A percentile compares a stretch with the other conserved stretches of the same genome.
These are phyloP conservation scores for Oryza longistaminata DNA, from an alignment of 176 grass and related monocot genomes.

Conservation along the genomic window DNA sequence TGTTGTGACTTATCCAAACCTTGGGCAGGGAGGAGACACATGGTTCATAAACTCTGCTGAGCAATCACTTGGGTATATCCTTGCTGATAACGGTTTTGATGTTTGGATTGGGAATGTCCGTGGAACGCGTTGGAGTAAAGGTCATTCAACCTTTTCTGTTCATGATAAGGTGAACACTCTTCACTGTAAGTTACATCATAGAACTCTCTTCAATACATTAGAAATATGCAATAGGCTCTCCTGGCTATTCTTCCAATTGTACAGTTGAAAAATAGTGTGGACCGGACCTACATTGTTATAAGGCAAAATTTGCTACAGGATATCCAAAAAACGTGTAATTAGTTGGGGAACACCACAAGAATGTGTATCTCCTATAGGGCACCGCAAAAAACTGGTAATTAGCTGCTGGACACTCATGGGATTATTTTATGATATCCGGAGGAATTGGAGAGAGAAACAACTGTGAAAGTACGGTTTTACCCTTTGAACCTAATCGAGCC, in stretches of 20 bases:
- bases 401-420: no score
- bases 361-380: no score
- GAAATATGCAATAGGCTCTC: not conserved
- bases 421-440: no score
- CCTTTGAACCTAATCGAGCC: no score
- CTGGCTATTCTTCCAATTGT: not conserved
- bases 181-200: not conserved
- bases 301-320: not conserved
- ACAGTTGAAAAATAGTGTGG: not conserved
- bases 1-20: conserved; percentile 23
- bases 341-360: no score
- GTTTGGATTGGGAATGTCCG: conserved; percentile 96
- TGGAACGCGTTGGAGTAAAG: conserved; percentile 79
- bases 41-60: conserved; percentile 83
- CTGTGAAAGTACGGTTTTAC: no score
- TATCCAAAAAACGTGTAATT: no score
- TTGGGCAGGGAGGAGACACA: conserved; percentile 76
- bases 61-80: conserved; percentile 85
- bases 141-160: conserved; percentile 65
- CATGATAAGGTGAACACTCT: conserved; percentile 77
- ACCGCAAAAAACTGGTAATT: no score
- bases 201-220: not conserved
- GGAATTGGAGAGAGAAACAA: no score
- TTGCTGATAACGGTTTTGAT: conserved; percentile 97
- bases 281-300: not conserved